phyloP scores from a whole-genome alignment of 306 rosid species.

The Quillaja saponaria region DNA sequence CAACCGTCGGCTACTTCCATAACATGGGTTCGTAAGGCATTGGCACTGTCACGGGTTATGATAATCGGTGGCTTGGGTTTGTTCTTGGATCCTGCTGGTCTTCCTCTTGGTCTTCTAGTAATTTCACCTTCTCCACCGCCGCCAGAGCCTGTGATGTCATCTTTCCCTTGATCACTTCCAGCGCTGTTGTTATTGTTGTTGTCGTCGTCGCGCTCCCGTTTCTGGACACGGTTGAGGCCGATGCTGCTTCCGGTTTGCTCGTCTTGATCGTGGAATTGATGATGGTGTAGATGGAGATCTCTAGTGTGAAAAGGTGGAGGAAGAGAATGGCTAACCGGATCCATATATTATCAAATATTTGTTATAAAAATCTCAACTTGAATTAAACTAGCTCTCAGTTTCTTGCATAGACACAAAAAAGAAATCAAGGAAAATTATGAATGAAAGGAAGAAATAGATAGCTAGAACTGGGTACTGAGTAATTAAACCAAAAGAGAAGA shows the following conservation, averaged over 20 bases:
- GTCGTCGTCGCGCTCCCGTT: slow-evolving; percentile 57
- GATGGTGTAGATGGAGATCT: slow-evolving; percentile 77
- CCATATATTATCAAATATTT: slow-evolving; percentile 47
- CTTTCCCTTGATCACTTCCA: slow-evolving; percentile 37
- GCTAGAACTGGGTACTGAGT: slow-evolving; percentile 15
- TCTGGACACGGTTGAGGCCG: slow-evolving; percentile 51
- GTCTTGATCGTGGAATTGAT: slow-evolving; percentile 61
- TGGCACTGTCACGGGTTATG: slow-evolving; percentile 93
- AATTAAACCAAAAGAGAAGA: not conserved
- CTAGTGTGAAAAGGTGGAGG: slow-evolving; percentile 86
- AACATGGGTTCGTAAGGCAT: slow-evolving; percentile 87
- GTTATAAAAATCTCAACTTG: not conserved
- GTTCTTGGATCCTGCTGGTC: slow-evolving; percentile 97
- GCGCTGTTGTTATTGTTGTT: slow-evolving; percentile 24
- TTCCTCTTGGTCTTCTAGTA: slow-evolving; percentile 70
- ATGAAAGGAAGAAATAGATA: slow-evolving; percentile 13
- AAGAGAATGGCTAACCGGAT: slow-evolving; percentile 74
- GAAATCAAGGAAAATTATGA: slow-evolving; percentile 2
- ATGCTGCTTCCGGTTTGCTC: slow-evolving; percentile 77
- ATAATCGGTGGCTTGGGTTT: slow-evolving; percentile 95
- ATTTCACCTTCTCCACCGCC: slow-evolving; percentile 48
- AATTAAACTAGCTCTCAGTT: slow-evolving; percentile 8
- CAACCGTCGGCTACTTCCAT: slow-evolving; percentile 92
- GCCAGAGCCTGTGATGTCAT: slow-evolving; percentile 19
- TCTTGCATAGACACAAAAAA: slow-evolving; percentile 14